These are phyloP conservation scores for Sphagnum contortum DNA, from an alignment of 225 moss, liverwort and hornwort genomes.

Conservation along the genomic window DNA sequence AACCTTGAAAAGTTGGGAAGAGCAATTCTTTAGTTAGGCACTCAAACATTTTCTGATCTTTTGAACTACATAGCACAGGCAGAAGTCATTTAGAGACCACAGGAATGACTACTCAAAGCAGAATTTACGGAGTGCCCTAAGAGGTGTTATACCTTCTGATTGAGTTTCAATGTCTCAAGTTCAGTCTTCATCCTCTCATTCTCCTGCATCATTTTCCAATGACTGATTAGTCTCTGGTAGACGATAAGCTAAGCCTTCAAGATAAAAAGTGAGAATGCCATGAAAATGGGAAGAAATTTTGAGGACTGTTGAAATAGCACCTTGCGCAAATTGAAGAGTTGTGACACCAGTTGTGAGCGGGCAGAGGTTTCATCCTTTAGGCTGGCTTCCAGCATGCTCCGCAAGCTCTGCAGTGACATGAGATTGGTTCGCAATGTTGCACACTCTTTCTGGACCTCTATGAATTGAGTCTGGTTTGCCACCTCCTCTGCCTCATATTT, in stretches of 20 bases:
- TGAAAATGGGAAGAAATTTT: too few relatives aligned
- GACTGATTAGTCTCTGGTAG: neutral
- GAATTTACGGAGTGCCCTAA: neutral
- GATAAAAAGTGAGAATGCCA: too few relatives aligned
- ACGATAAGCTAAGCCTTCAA: neutral
- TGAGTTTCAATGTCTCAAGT: slow-evolving; percentile 78
- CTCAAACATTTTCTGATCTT: neutral
- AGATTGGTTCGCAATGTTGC: slow-evolving; percentile 36
- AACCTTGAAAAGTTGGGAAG: neutral
- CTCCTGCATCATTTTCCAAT: slow-evolving; percentile 35
- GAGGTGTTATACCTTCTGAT: slow-evolving; percentile 70
- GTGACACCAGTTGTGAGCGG: slow-evolving; percentile 43
- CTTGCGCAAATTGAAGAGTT: slow-evolving; percentile 42
- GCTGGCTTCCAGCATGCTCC: slow-evolving; percentile 34
- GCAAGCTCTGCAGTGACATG: slow-evolving; percentile 30
- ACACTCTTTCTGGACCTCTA: slow-evolving; percentile 35
- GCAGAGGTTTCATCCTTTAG: slow-evolving; percentile 51
- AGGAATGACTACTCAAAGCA: neutral
- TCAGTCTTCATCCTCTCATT: slow-evolving; percentile 67
- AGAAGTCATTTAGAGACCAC: too few relatives aligned
- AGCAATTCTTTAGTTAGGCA: neutral
- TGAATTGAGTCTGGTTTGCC: slow-evolving; percentile 11
- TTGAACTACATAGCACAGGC: too few relatives aligned
- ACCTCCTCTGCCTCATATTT: slow-evolving; percentile 35
- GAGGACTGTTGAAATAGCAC: slow-evolving; percentile 3